Evolutionary conservation across 192 early-diverging fungal genomes (phyloP), one percentile per base, ranked within the genome.

Genomic region (Coemansia biformis): DNA sequence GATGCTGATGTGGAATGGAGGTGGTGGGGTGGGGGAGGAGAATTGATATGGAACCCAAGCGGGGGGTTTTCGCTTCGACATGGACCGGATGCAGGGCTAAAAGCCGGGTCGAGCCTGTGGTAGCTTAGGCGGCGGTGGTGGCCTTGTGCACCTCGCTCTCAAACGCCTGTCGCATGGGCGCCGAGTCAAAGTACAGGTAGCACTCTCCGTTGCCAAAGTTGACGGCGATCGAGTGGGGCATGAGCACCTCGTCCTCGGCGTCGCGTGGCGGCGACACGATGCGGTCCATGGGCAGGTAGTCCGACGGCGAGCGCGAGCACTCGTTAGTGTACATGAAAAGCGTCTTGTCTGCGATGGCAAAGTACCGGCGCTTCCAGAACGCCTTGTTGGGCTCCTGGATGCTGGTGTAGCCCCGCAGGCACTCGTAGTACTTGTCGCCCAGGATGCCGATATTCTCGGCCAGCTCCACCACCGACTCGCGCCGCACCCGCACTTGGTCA

Each of bases 321-420:
- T 70, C 66, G 38, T 70, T 70, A 22, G 51, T 70, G 49, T 70
- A 70, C 46, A 61, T 38, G 38, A 70, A 70, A 42, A 70, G 38
- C 7, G 54, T 70, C 17, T 59, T 50, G 28, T 70, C 55, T 0
- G 66, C 54, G 26, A 70, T 29, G 9, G 61, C 66, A 70, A 70
- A 70, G 43, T 63, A 70, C 21, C 66, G 49, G 23, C 66, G 66
- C 50, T 70, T 70, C 66, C 66, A 70, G 38, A 57, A 70, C 30
- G 59, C 45, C 31, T 57, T 63, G 13, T 51, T 48, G 0, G 66
- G 66, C 50, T 70, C 59, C 43, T 70, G 66, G 37, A 70, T 70
- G 38, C 54, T 70, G 29, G 59, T 63, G 51, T 63, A 70, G 23
- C 66, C 66, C 15, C 59, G 66, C 28, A 70, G 51, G 28, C 66